A percentile compares a stretch with the other conserved stretches of the same genome.
Evolutionary conservation across 2,329 filamentous ascomycete species (phyloP).

Genomic region (Alternaria hordeiaustralica): DNA sequence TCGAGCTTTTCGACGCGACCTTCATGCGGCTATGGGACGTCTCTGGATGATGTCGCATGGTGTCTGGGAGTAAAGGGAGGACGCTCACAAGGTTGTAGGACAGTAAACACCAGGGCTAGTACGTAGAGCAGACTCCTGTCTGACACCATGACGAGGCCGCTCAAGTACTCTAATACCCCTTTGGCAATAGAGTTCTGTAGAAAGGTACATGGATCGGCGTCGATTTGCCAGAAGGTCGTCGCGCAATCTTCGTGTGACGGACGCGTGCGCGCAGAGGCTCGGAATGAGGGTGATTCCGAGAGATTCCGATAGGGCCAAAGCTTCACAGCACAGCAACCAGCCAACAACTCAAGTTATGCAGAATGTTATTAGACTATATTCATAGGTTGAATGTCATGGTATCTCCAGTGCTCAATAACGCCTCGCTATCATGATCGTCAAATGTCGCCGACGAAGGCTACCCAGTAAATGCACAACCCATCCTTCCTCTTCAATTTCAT

Average conservation of each 20-base stretch:
- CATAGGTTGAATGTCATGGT: not conserved
- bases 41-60: not conserved
- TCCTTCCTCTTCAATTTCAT: not conserved
- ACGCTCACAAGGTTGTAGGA: constrained; percentile 35
- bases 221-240: not conserved
- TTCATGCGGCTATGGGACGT: not conserved
- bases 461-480: not conserved
- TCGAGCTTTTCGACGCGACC: not conserved
- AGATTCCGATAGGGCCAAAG: not conserved
- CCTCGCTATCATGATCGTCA: not conserved
- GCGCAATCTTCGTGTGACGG: not conserved
- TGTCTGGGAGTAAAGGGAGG: not conserved
- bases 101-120: constrained; percentile 37
- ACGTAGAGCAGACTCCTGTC: constrained; percentile 32
- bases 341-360: not conserved
- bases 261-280: not conserved
- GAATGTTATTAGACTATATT: not conserved
- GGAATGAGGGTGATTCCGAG: not conserved
- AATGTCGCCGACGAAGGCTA: not conserved
- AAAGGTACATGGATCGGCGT: not conserved
- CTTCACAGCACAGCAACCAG: not conserved
- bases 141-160: constrained; percentile 3
- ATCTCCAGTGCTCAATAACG: not conserved
- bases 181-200: not conserved
- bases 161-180: not conserved